Conservation (phyloP, 495 filamentous ascomycete genomes). For the Xylaria intraflava region DNA sequence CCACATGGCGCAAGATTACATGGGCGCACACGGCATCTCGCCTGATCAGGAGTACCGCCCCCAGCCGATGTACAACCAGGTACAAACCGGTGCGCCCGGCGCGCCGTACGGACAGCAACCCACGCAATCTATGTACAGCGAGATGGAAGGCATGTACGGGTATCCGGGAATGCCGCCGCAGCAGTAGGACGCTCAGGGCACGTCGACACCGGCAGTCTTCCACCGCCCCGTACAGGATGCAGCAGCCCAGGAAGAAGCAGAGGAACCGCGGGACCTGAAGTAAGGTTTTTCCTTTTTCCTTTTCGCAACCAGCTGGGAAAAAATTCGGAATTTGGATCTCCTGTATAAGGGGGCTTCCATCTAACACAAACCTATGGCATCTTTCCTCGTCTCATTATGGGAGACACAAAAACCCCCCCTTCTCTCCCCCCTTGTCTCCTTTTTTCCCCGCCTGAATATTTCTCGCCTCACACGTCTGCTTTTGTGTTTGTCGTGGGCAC, state of each 20-base stretch:
- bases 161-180: conserved; percentile 76
- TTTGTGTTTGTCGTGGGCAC: conserved; percentile 2
- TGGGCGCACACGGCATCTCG: conserved; percentile 54
- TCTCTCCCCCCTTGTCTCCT: too few species aligned
- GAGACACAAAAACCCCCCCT: neutral
- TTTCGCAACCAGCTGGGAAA: too few species aligned
- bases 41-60: conserved; percentile 75
- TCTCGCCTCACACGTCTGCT: conserved; percentile 1
- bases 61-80: conserved; percentile 73
- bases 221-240: conserved; percentile 1
- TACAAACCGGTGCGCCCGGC: conserved; percentile 58
- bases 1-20: conserved; percentile 63
- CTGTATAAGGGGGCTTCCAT: too few species aligned
- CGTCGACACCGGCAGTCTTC: conserved; percentile 1
- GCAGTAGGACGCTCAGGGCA: conserved; percentile 41
- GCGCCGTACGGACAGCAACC: conserved; percentile 66
- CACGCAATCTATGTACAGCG: conserved; percentile 61
- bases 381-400: too few species aligned
- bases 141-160: conserved; percentile 78
- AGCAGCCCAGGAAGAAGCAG: neutral
- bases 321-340: too few species aligned
- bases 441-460: too few species aligned
- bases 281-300: too few species aligned
- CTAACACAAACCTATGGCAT: too few species aligned
- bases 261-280: neutral